phyloP scores from a whole-genome alignment of 495 filamentous ascomycete species.

The Aspergillus egyptiacus region DNA sequence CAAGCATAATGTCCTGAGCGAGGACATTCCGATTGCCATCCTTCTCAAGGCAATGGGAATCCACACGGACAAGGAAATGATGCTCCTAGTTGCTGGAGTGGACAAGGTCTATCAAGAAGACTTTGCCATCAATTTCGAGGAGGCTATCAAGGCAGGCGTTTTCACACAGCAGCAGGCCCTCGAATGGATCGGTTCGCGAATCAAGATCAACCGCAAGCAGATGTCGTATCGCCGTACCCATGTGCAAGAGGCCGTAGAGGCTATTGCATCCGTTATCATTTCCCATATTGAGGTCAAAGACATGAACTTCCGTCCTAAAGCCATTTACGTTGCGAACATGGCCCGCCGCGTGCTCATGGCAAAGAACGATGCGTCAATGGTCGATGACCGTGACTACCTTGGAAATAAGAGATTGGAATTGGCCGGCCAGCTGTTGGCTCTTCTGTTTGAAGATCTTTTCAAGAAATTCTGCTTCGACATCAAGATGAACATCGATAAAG shows the following conservation, averaged over 20 bases:
- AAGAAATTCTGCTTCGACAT: constrained; percentile 85
- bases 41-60: constrained; percentile 91
- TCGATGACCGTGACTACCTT: constrained; percentile 96
- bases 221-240: constrained; percentile 56
- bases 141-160: constrained; percentile 71
- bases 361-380: constrained; percentile 74
- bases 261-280: constrained; percentile 82
- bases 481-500: constrained; percentile 87
- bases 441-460: constrained; percentile 96
- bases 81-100: constrained; percentile 77
- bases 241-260: constrained; percentile 84
- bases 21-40: constrained; percentile 88
- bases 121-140: constrained; percentile 91
- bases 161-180: constrained; percentile 91
- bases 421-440: constrained; percentile 87
- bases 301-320: constrained; percentile 90
- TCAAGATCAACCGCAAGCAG: constrained; percentile 73
- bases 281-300: constrained; percentile 87
- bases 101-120: constrained; percentile 86
- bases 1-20: constrained; percentile 86
- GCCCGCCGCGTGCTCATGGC: constrained; percentile 89
- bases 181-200: constrained; percentile 77
- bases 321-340: constrained; percentile 94
- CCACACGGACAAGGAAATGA: constrained; percentile 87
- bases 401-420: constrained; percentile 95